Evolutionary conservation across 2,329 filamentous ascomycete genomes (phyloP), one percentile per base, ranked within the genome.

Genomic region (Apiospora kogelbergensis): DNA sequence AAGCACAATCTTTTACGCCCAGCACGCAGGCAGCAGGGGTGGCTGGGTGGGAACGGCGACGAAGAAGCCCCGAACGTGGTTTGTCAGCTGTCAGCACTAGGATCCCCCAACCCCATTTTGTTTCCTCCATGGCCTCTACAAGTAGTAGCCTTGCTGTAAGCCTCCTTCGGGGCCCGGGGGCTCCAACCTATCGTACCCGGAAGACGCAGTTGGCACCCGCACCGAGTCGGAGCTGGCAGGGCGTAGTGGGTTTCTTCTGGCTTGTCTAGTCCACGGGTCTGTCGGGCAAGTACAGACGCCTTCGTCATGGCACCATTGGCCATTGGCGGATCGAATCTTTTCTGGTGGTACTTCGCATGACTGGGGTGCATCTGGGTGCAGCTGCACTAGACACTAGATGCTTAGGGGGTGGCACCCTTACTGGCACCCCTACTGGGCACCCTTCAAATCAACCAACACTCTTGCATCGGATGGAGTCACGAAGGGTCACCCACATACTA

Each of bases 21-120:
- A 42, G 40, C 40, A 15, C 11, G 40, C 11, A 37, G 33, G 40
- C 40, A 41, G 40, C 6, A 10, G 11, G 2, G 40, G 7, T 41
- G 33, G 26, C 15, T 6, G 46, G 6, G 24, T 53, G 48, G 48
- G 17, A 33, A 33, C 26, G 48, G 30, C 11, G 24, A 15, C 3
- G 53, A 37, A 37, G 3, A 11, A 20, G 30, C 30, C 15, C 15
- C 30, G 53, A 22, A 22, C 1, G 6, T 9, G n/a, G 53, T 37
- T 37, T 60, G 53, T 60, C 53, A 60, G 53, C 53, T 60, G 53
- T 60, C 53, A 60, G 53, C 53, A 37, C 26, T 20, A 57, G 53
- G 30, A n/a, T 37, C 17, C 17, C 53, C 53, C 20, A 37, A 37
- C 20, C 53, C 33, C 30, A 9, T n/a, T n/a, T 6, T 37, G 3